Conservation (phyloP, 1,284 basidiomycete species). For the Entoloma clypeatum region DNA sequence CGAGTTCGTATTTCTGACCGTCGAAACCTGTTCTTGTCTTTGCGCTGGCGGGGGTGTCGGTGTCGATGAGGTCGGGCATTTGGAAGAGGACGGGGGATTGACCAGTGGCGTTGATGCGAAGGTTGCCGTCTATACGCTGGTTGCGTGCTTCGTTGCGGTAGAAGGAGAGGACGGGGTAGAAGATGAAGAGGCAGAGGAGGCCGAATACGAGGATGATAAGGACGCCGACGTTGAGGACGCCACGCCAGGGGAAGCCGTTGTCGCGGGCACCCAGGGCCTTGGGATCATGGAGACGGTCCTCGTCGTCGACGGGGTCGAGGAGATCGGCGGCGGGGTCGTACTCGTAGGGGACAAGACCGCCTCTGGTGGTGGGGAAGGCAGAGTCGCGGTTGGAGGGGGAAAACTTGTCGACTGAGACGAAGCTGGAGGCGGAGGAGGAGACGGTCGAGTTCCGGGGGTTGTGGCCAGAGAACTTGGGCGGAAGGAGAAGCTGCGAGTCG, state of each 20-base stretch:
- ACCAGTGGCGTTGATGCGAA: slow-evolving; percentile 64
- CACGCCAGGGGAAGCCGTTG: slow-evolving; percentile 47
- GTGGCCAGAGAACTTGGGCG: slow-evolving; percentile 14
- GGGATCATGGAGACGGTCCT: slow-evolving; percentile 60
- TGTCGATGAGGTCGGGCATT: slow-evolving; percentile 64
- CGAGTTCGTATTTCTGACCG: slow-evolving; percentile 58
- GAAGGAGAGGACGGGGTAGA: slow-evolving; percentile 72
- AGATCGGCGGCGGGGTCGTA: slow-evolving; percentile 62
- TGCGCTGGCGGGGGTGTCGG: slow-evolving; percentile 57
- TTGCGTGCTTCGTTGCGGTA: slow-evolving; percentile 45
- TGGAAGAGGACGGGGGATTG: slow-evolving; percentile 41
- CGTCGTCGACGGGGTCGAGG: slow-evolving; percentile 58
- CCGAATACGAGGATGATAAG: slow-evolving; percentile 46
- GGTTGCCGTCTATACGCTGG: slow-evolving; percentile 57
- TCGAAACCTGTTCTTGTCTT: slow-evolving; percentile 64
- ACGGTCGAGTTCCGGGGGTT: slow-evolving; percentile 12
- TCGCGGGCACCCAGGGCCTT: slow-evolving; percentile 31
- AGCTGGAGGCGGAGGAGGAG: slow-evolving; percentile 13
- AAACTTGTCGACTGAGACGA: slow-evolving; percentile 18
- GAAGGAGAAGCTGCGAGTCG: slow-evolving; percentile 15
- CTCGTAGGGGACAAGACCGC: slow-evolving; percentile 61
- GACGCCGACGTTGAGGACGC: slow-evolving; percentile 54
- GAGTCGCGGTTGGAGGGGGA: slow-evolving; percentile 26
- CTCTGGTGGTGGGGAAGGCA: slow-evolving; percentile 27
- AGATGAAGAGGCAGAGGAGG: slow-evolving; percentile 66